Evolutionary conservation across 108 stramenopile genomes (phyloP).

Genomic region (Cylindrotheca closterium): DNA sequence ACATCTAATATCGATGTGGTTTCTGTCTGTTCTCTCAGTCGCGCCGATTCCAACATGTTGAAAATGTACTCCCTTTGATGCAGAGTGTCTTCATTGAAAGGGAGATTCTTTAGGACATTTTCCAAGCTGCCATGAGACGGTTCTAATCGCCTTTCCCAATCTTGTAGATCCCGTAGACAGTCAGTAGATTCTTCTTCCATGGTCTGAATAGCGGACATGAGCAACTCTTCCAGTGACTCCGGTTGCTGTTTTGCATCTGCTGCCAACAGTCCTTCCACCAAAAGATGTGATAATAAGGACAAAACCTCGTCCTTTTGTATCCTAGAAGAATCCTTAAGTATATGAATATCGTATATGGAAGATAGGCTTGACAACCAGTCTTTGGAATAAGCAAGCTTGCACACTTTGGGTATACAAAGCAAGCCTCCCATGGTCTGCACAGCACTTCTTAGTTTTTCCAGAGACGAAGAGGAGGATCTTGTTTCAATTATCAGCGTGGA

Average conservation of each 20-base stretch:
- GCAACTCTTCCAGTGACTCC: constrained; percentile 13
- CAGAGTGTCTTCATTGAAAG: constrained; percentile 1
- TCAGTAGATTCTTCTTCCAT: constrained; percentile 38
- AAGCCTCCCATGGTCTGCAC: constrained; percentile 12
- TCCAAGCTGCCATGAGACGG: constrained; percentile 18
- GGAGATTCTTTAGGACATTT: constrained; percentile 5
- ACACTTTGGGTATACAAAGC: constrained; percentile 7
- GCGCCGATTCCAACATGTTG: constrained; percentile 36
- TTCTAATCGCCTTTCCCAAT: constrained; percentile 24
- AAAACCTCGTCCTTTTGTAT: constrained; percentile 12
- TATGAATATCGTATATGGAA: constrained; percentile 19
- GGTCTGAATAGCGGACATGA: constrained; percentile 28
- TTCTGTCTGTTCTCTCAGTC: constrained; percentile 1
- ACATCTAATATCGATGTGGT: constrained; percentile 3
- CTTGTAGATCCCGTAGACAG: constrained; percentile 36
- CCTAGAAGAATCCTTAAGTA: constrained; percentile 8
- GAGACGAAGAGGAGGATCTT: background rate
- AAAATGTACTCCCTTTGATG: constrained; percentile 41
- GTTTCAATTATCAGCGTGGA: background rate
- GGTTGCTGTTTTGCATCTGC: background rate
- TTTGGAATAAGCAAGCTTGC: constrained; percentile 17
- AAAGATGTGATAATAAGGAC: constrained; percentile 13
- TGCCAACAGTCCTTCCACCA: constrained; percentile 35
- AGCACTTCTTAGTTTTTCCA: constrained; percentile 13
- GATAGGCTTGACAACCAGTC: constrained; percentile 21